These are phyloP conservation scores for Pontederia crassipes DNA, from an alignment of 176 grass and related monocot species.

Conservation along the genomic window DNA sequence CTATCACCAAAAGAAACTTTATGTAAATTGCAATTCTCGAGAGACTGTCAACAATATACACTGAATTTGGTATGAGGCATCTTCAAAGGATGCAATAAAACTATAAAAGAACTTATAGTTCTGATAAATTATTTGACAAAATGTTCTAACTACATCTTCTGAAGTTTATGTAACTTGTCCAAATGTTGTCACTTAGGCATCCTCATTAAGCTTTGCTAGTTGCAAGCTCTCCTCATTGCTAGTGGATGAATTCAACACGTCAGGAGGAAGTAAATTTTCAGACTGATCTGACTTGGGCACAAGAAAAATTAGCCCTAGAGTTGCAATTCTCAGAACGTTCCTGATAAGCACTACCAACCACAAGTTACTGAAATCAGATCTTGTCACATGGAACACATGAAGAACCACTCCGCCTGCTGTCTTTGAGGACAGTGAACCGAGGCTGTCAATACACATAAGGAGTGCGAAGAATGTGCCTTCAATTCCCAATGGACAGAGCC, in stretches of 20 bases:
- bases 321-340: slow-evolving; percentile 55
- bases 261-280: slow-evolving; percentile 46
- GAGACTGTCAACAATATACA: too few relatives aligned
- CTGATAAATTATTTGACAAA: too few relatives aligned
- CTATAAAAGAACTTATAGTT: too few relatives aligned
- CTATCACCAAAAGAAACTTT: too few relatives aligned
- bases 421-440: slow-evolving; percentile 52
- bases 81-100: too few relatives aligned
- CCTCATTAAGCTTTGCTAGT: slow-evolving; percentile 31
- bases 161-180: not conserved
- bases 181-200: slow-evolving; percentile 9
- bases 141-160: too few relatives aligned
- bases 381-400: slow-evolving; percentile 48
- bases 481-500: slow-evolving; percentile 53
- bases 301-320: slow-evolving; percentile 43
- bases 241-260: slow-evolving; percentile 24
- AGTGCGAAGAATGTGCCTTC: slow-evolving; percentile 91
- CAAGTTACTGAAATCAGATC: slow-evolving; percentile 49
- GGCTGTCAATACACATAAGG: slow-evolving; percentile 83
- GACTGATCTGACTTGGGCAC: slow-evolving; percentile 42
- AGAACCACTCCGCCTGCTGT: slow-evolving; percentile 50
- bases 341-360: slow-evolving; percentile 63
- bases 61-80: too few relatives aligned
- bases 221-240: slow-evolving; percentile 43
- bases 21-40: too few relatives aligned